phyloP scores from a whole-genome alignment of 352 stramenopile genomes.

The Sclerospora graminicola region DNA sequence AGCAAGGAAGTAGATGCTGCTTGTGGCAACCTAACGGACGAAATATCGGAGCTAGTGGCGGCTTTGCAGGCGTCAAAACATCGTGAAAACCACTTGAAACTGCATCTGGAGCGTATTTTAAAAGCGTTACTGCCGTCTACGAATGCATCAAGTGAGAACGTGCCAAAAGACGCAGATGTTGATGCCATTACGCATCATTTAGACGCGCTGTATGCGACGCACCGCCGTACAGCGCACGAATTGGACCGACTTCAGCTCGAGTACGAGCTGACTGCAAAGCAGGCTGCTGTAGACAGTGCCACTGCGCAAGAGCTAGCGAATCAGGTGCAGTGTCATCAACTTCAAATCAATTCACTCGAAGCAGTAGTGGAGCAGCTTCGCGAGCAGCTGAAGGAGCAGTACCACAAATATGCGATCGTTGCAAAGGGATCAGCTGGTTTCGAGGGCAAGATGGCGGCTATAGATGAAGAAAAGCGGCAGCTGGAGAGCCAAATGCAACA shows the following conservation, averaged over 20 bases:
- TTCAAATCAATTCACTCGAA: conserved; percentile 39
- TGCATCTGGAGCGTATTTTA: conserved; percentile 29
- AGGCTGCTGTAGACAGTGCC: conserved; percentile 22
- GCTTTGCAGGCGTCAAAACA: conserved; percentile 29
- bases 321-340: conserved; percentile 30
- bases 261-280: conserved; percentile 31
- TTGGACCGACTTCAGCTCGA: conserved; percentile 37
- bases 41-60: conserved; percentile 25
- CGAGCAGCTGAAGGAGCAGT: conserved; percentile 37
- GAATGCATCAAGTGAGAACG: conserved; percentile 14
- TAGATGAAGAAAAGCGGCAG: conserved; percentile 29
- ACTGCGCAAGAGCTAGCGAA: conserved; percentile 26
- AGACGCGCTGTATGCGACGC: conserved; percentile 24
- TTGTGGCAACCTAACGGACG: conserved; percentile 12
- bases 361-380: conserved; percentile 26
- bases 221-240: conserved; percentile 23
- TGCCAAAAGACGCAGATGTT: conserved; percentile 19
- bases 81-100: conserved; percentile 38
- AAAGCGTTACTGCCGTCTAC: conserved; percentile 29
- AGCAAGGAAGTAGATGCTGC: conserved; percentile 17
- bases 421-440: conserved; percentile 34
- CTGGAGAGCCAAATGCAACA: conserved; percentile 29
- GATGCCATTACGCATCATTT: conserved; percentile 25
- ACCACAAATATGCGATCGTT: conserved; percentile 29
- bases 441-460: conserved; percentile 30